Evolutionary conservation across 768 basidiomycete species (phyloP).

Genomic region (Chalciporus pseudorubinellus): DNA sequence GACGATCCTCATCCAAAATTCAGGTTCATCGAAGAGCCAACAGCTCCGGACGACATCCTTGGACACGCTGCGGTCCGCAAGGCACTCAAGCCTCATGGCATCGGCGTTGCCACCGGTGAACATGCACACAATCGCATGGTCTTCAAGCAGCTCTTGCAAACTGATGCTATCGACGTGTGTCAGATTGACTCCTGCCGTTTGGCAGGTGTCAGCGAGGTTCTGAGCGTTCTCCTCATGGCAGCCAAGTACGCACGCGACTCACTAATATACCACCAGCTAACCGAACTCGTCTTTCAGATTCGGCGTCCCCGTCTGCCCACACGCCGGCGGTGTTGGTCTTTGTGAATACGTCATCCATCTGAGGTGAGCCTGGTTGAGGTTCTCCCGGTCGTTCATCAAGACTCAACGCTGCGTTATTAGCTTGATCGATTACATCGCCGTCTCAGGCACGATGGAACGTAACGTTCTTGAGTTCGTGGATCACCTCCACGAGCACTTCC

Average conservation of each 20-base stretch:
- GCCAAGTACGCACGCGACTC: constrained; percentile 58
- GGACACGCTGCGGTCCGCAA: constrained; percentile 85
- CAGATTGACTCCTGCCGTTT: constrained; percentile 95
- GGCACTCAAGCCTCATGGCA: constrained; percentile 76
- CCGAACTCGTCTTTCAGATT: constrained; percentile 47
- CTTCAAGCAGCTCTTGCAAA: constrained; percentile 94
- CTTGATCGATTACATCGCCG: constrained; percentile 89
- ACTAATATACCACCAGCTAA: not conserved
- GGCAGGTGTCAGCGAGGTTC: constrained; percentile 93
- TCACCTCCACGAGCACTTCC: constrained; percentile 93
- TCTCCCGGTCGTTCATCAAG: not conserved
- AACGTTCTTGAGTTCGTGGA: constrained; percentile 92
- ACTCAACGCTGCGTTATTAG: constrained; percentile 34
- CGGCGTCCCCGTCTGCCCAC: constrained; percentile 89
- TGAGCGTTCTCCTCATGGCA: constrained; percentile 89
- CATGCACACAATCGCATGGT: constrained; percentile 96
- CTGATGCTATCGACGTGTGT: constrained; percentile 90
- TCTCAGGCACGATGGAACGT: constrained; percentile 90
- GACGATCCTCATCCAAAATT: not conserved
- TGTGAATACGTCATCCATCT: constrained; percentile 93
- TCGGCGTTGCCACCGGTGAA: constrained; percentile 95
- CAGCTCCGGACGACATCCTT: constrained; percentile 91
- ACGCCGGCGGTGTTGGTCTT: constrained; percentile 93
- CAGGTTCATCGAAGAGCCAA: constrained; percentile 97
- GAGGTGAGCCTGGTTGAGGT: constrained; percentile 43